Conservation (phyloP, 176 grass and related monocot species). For the Oryza meridionalis region DNA sequence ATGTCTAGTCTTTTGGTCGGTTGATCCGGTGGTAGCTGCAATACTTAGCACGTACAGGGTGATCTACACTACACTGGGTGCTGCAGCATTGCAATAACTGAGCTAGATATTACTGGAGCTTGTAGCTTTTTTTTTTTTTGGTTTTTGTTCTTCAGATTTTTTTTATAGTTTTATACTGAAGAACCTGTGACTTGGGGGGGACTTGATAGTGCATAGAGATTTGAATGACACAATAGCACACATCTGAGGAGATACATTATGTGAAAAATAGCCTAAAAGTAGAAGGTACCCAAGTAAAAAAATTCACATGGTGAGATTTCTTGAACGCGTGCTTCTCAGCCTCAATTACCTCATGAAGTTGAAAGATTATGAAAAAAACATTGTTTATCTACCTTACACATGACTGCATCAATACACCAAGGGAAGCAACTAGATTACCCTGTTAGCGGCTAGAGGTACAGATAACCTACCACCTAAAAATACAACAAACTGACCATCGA, state of each 20-base stretch:
- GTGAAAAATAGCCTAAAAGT: too few relatives aligned
- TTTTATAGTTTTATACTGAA: background rate
- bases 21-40: background rate
- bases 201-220: background rate
- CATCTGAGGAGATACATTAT: background rate
- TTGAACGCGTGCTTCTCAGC: background rate
- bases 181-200: background rate
- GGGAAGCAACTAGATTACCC: background rate
- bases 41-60: background rate
- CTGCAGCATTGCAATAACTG: background rate
- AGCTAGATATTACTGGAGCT: background rate
- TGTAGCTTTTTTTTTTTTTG: background rate
- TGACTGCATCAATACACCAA: background rate
- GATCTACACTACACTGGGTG: background rate
- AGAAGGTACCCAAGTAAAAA: too few relatives aligned
- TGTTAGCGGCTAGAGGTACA: background rate
- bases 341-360: background rate
- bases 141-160: background rate
- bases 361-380: background rate
- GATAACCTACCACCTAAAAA: background rate
- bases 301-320: background rate
- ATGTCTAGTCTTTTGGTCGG: background rate
- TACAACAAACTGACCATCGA: constrained; percentile 15
- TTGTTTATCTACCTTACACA: background rate
- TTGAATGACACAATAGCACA: background rate